phyloP scores from a whole-genome alignment of 2,329 filamentous ascomycete genomes.

The Venturia pyrina region DNA sequence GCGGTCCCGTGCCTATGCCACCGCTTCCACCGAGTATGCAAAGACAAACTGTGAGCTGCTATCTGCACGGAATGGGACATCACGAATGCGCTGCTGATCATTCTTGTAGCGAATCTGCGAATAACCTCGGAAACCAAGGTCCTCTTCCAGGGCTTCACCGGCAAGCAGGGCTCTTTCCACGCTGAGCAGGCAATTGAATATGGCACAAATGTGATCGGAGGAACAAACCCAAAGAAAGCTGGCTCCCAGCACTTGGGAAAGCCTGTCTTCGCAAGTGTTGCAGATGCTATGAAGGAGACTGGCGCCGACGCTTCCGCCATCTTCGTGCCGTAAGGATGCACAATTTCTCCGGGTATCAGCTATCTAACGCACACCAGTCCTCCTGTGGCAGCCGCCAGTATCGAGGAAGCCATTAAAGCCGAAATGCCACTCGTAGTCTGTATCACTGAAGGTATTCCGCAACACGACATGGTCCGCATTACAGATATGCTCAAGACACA shows the following conservation, averaged over 20 bases:
- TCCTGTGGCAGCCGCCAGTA: slow-evolving; percentile 83
- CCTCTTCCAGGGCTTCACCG: slow-evolving; percentile 93
- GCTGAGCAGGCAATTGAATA: slow-evolving; percentile 97
- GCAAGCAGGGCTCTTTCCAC: slow-evolving; percentile 96
- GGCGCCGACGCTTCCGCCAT: slow-evolving; percentile 87
- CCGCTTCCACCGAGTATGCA: slow-evolving; percentile 47
- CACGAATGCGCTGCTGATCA: neutral
- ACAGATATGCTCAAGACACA: slow-evolving; percentile 97
- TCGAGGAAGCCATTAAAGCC: slow-evolving; percentile 89
- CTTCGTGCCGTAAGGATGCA: slow-evolving; percentile 73
- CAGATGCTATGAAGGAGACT: slow-evolving; percentile 80
- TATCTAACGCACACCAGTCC: slow-evolving; percentile 45
- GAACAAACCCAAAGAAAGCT: slow-evolving; percentile 98
- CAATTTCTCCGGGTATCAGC: neutral
- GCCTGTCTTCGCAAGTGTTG: slow-evolving; percentile 85
- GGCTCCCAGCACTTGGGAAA: slow-evolving; percentile 79
- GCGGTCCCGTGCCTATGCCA: slow-evolving; percentile 67
- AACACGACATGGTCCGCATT: slow-evolving; percentile 99
- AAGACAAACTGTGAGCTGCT: slow-evolving; percentile 24
- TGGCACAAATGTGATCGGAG: slow-evolving; percentile 94
- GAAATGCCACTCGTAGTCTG: slow-evolving; percentile 94
- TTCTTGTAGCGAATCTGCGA: slow-evolving; percentile 58
- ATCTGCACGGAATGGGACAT: neutral
- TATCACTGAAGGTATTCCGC: slow-evolving; percentile 96
- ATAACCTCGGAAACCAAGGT: slow-evolving; percentile 92